Evolutionary conservation across 441 rosid genomes (phyloP).

Genomic region (Adansonia rubrostipa): DNA sequence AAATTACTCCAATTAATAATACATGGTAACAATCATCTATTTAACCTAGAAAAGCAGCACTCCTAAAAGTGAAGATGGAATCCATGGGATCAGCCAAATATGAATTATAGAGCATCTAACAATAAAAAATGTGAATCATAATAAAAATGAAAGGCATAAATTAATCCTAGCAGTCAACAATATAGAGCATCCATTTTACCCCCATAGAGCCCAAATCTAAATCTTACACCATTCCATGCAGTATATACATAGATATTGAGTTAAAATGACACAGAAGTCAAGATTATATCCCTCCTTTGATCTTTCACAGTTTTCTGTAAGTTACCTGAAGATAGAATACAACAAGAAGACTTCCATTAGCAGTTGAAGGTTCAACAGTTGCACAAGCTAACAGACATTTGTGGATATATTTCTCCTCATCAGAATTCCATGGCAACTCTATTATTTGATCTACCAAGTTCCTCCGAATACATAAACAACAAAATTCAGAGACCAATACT

Average conservation of each 20-base stretch:
- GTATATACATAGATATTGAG: background rate
- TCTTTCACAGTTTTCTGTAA: background rate
- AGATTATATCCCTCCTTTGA: background rate
- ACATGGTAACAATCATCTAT: background rate
- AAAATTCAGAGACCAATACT: conserved; percentile 77
- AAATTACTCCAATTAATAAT: too few species aligned
- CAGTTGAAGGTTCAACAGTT: conserved; percentile 66
- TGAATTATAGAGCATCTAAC: conserved; percentile 12
- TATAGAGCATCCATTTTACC: background rate
- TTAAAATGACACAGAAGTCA: background rate
- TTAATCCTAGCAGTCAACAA: background rate
- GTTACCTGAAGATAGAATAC: conserved; percentile 90
- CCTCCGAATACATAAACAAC: conserved; percentile 83
- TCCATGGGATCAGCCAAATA: conserved; percentile 12
- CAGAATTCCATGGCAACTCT: conserved; percentile 87
- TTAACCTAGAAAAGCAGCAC: background rate
- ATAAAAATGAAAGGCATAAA: background rate
- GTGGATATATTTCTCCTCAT: conserved; percentile 78
- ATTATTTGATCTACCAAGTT: conserved; percentile 83
- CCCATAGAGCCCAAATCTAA: background rate
- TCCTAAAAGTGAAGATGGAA: background rate
- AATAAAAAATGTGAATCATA: background rate
- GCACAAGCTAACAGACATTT: conserved; percentile 81
- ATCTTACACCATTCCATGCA: background rate
- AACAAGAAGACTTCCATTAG: conserved; percentile 80